Evolutionary conservation across 352 stramenopile species (phyloP).

Genomic region (Blastocystis sp.): DNA sequence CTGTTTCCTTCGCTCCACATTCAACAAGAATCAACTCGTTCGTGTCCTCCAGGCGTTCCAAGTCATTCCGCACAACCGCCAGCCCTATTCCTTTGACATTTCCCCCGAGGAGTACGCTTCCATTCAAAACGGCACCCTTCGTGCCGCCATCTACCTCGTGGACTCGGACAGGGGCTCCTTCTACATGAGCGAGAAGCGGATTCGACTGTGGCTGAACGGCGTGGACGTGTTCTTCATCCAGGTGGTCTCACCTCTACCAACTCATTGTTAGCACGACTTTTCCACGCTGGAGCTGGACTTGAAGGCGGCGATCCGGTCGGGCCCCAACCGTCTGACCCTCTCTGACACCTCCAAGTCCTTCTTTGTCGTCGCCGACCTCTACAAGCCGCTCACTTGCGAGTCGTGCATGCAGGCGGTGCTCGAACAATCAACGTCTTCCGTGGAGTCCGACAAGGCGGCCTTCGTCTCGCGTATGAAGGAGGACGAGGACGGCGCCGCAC

Average conservation of each 20-base stretch:
- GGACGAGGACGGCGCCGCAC: background rate
- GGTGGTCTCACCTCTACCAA: no score
- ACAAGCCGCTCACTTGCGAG: background rate
- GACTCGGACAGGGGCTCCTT: background rate
- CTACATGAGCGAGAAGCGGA: background rate
- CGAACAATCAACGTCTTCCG: no score
- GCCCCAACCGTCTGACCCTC: background rate
- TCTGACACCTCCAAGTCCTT: background rate
- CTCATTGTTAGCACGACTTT: background rate
- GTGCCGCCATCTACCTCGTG: background rate
- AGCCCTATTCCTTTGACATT: background rate
- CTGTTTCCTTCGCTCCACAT: background rate
- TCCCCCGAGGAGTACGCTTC: background rate
- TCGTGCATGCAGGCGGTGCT: background rate
- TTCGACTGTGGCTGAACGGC: background rate
- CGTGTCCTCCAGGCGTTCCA: no score
- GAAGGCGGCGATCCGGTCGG: background rate
- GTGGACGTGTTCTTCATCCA: background rate
- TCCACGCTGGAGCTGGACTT: background rate
- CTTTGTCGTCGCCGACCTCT: background rate
- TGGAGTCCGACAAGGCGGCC: background rate
- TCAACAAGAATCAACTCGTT: background rate
- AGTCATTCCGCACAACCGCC: no score
- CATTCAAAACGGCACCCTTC: background rate
- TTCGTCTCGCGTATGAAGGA: conserved; percentile 7